Conservation (phyloP, 2,329 filamentous ascomycete species). For the Neocatenulostroma microsporum region DNA sequence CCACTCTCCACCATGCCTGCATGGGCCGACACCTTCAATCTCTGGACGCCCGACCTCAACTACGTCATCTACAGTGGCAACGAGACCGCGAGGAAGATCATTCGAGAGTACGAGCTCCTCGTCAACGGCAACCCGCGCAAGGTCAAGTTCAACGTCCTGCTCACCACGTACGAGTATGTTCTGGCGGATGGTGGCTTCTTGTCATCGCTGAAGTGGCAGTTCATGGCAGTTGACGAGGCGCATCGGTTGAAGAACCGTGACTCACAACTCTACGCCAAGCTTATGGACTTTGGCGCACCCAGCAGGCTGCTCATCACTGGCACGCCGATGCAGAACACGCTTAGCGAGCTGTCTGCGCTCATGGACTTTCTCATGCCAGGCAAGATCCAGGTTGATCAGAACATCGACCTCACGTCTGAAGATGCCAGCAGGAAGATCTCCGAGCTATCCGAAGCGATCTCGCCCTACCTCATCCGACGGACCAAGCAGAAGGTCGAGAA, state of each 20-base stretch:
- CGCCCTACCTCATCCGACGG: constrained; percentile 87
- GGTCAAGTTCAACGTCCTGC: constrained; percentile 92
- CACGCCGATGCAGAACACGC: constrained; percentile 93
- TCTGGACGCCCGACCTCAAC: constrained; percentile 92
- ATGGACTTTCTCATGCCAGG: constrained; percentile 98
- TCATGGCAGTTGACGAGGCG: constrained; percentile 90
- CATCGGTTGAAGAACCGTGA: constrained; percentile 95
- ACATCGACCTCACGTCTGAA: constrained; percentile 71
- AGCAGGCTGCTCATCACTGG: constrained; percentile 91
- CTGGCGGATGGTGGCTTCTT: constrained; percentile 77
- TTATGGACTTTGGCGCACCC: constrained; percentile 79
- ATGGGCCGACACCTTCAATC: constrained; percentile 96
- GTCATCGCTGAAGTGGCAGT: constrained; percentile 92
- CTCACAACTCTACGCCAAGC: constrained; percentile 80
- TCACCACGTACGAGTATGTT: constrained; percentile 97
- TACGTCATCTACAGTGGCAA: constrained; percentile 96
- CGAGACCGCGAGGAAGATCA: constrained; percentile 74
- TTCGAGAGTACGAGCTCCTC: constrained; percentile 83
- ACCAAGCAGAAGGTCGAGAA: constrained; percentile 98
- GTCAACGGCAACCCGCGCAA: constrained; percentile 78
- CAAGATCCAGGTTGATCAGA: constrained; percentile 79
- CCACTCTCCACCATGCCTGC: constrained; percentile 94
- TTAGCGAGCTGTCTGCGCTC: constrained; percentile 83
- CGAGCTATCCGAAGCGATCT: constrained; percentile 75
- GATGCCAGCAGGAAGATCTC: constrained; percentile 81